Evolutionary conservation across 169 alveolate species (phyloP).

Genomic region (Plasmodium coatneyi): DNA sequence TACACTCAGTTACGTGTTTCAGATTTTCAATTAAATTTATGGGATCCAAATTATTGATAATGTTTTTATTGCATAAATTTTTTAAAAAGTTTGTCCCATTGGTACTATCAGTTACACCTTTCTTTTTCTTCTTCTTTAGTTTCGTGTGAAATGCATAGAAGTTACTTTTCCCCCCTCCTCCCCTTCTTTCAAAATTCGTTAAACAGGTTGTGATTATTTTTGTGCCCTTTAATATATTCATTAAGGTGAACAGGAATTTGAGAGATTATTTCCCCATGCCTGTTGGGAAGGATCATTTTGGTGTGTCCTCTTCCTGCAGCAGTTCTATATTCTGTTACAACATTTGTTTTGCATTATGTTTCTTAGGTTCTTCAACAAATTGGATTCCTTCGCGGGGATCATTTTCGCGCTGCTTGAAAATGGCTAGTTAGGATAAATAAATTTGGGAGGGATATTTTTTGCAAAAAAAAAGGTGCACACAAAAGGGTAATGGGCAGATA

Average conservation of each 20-base stretch:
- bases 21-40: constrained; percentile 43
- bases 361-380: background rate
- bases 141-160: background rate
- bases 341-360: background rate
- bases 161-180: constrained; percentile 6
- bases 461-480: background rate
- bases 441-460: background rate
- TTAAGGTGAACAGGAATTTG: background rate
- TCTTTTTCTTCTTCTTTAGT: background rate
- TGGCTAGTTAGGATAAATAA: background rate
- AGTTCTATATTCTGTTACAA: background rate
- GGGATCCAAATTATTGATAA: constrained; percentile 49
- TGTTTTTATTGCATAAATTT: constrained; percentile 59
- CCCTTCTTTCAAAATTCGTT: constrained; percentile 12
- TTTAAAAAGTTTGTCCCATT: constrained; percentile 11
- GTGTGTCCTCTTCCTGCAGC: background rate
- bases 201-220: background rate
- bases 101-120: background rate
- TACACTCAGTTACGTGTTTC: constrained; percentile 50
- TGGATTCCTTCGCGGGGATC: background rate
- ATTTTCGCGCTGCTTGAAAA: background rate
- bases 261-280: background rate
- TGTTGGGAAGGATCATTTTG: background rate
- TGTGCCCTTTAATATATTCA: constrained; percentile 28
- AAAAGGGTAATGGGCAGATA: background rate